phyloP scores from a whole-genome alignment of 805 yeast genomes.

The Naumovozyma dairenensis region DNA sequence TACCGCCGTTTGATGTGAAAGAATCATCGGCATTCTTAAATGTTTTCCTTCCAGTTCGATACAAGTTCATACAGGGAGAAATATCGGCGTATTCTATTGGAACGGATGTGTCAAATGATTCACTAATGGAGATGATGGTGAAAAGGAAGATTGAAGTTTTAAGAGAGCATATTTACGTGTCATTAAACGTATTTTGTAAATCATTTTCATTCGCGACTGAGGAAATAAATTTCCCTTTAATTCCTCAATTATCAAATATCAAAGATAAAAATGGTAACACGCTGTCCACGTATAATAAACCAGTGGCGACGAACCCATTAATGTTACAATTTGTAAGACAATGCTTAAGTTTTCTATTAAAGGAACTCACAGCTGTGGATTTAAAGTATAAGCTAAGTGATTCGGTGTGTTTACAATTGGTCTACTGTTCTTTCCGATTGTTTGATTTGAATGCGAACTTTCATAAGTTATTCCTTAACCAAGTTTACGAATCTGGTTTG shows the following conservation, averaged over 20 bases:
- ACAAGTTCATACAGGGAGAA: conserved; percentile 55
- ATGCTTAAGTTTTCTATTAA: conserved; percentile 25
- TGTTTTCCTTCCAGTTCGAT: conserved; percentile 59
- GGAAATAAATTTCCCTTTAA: conserved; percentile 10
- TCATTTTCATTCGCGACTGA: conserved; percentile 9
- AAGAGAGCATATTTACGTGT: conserved; percentile 47
- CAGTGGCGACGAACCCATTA: conserved; percentile 16
- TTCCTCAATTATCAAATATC: conserved; percentile 1
- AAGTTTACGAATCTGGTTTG: conserved; percentile 16
- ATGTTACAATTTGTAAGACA: conserved; percentile 29
- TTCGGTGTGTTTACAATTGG: conserved; percentile 69
- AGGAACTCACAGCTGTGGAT: conserved; percentile 17
- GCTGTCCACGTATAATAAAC: not conserved
- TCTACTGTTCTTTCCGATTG: conserved; percentile 82
- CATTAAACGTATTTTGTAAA: conserved; percentile 19
- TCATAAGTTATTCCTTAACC: conserved; percentile 24
- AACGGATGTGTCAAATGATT: conserved; percentile 11
- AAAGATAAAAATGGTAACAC: not conserved
- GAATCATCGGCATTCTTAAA: conserved; percentile 33
- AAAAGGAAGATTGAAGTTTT: conserved; percentile 76
- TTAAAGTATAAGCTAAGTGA: conserved; percentile 38
- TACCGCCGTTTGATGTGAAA: conserved; percentile 41
- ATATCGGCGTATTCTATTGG: conserved; percentile 33
- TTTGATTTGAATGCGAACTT: conserved; percentile 33
- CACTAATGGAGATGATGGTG: conserved; percentile 29